Evolutionary conservation across 805 yeast species (phyloP).

Genomic region (Kuraishia floccosa): DNA sequence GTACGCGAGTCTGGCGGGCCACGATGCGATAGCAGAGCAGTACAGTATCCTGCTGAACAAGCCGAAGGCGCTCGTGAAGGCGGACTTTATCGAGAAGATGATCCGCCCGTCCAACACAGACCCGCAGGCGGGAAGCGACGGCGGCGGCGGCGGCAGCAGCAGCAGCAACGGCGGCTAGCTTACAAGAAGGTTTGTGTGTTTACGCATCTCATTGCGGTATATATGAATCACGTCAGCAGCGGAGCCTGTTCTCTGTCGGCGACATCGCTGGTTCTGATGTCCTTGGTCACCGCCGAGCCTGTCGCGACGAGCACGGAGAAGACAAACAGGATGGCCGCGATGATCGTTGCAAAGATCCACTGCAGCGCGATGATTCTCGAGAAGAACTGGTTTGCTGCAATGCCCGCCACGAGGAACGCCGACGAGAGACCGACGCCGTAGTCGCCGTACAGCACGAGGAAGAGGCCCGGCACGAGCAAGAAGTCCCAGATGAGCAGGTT

Average conservation of each 20-base stretch:
- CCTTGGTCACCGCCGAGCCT: slow-evolving; percentile 16
- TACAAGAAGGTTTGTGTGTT: too few relatives aligned
- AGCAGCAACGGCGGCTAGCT: too few relatives aligned
- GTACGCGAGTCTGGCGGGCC: slow-evolving; percentile 49
- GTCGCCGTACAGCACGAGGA: slow-evolving; percentile 52
- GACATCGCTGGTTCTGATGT: slow-evolving; percentile 2
- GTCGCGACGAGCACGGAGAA: slow-evolving; percentile 35
- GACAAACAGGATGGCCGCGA: slow-evolving; percentile 45
- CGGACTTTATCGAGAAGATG: slow-evolving; percentile 27
- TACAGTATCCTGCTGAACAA: slow-evolving; percentile 40
- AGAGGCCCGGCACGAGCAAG: slow-evolving; percentile 48
- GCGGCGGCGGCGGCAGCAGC: too few relatives aligned
- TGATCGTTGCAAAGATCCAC: slow-evolving; percentile 75
- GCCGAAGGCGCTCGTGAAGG: slow-evolving; percentile 20
- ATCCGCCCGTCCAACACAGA: slow-evolving; percentile 4
- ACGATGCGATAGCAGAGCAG: slow-evolving; percentile 41
- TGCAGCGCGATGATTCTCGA: slow-evolving; percentile 66
- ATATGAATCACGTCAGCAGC: slow-evolving; percentile 8
- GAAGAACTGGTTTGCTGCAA: slow-evolving; percentile 62
- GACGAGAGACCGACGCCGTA: slow-evolving; percentile 58
- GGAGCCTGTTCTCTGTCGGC: slow-evolving; percentile 20
- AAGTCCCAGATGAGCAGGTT: slow-evolving; percentile 73
- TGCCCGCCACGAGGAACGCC: slow-evolving; percentile 46
- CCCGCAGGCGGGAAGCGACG: too few relatives aligned
- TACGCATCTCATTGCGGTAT: too few relatives aligned